Conservation (phyloP, 2,329 filamentous ascomycete genomes). For the Diaporthe sp. region DNA sequence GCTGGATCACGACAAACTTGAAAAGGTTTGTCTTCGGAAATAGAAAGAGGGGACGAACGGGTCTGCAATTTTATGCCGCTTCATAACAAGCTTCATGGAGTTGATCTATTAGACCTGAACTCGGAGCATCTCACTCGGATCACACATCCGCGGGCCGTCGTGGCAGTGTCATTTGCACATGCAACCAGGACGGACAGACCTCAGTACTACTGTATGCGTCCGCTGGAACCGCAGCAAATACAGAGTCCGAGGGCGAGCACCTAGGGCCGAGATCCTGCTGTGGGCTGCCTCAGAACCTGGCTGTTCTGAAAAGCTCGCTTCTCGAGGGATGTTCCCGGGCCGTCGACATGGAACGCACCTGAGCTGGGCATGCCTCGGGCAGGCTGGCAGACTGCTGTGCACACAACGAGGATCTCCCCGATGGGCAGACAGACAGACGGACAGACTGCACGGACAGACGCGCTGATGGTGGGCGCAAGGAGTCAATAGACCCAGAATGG, state of each 20-base stretch:
- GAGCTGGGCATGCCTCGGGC: conserved; percentile 13
- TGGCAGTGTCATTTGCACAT: conserved; percentile 13
- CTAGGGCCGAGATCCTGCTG: conserved; percentile 1
- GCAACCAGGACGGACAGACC: neutral
- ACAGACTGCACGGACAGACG: too few species aligned
- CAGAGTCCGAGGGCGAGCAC: conserved; percentile 2
- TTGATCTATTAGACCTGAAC: neutral
- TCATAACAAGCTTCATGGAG: neutral
- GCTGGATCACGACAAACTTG: neutral
- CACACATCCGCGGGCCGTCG: conserved; percentile 9
- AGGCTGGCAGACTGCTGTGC: neutral
- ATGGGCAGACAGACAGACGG: neutral
- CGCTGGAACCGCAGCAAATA: neutral
- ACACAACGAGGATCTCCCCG: neutral
- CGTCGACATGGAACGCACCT: conserved; percentile 12
- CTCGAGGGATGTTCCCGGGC: conserved; percentile 20
- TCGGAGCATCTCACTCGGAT: neutral
- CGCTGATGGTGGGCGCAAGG: neutral
- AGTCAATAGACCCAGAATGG: neutral
- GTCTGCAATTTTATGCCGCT: conserved; percentile 25
- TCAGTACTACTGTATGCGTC: neutral
- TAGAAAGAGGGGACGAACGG: conserved; percentile 17
- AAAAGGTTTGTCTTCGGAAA: conserved; percentile 23
- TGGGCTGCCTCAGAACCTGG: conserved; percentile 13
- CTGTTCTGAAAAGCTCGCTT: conserved; percentile 4